A percentile compares a stretch with the other conserved stretches of the same genome.
These are phyloP conservation scores for Porodaedalea pini DNA, from an alignment of 1,284 basidiomycete genomes.

Conservation along the genomic window DNA sequence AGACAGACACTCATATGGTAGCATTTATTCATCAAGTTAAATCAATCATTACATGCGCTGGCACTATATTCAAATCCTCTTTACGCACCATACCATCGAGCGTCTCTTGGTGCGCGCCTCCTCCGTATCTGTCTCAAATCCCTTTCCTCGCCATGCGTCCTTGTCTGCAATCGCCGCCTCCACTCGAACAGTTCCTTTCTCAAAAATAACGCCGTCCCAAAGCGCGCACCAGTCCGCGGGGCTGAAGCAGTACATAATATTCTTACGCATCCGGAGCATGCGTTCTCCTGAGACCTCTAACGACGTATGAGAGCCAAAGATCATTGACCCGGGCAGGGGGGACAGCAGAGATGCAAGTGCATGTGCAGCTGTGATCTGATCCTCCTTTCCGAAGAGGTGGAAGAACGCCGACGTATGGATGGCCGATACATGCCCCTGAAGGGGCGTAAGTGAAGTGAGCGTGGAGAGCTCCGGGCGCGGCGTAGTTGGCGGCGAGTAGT, in stretches of 20 bases:
- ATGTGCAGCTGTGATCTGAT: constrained; percentile 39
- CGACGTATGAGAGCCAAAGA: constrained; percentile 35
- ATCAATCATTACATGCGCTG: no score
- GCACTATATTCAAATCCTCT: constrained; percentile 1
- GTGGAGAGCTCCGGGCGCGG: constrained; percentile 31
- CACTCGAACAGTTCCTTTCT: constrained; percentile 13
- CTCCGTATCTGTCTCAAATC: neutral
- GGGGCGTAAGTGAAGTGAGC: constrained; percentile 37
- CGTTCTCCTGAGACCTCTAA: constrained; percentile 27
- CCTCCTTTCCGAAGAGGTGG: constrained; percentile 46
- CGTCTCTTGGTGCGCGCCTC: neutral
- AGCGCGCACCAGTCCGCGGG: constrained; percentile 15
- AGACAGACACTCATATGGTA: no score
- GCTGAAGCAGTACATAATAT: constrained; percentile 8
- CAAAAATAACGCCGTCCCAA: constrained; percentile 16
- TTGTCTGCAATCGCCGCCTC: constrained; percentile 12
- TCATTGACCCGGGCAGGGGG: constrained; percentile 35
- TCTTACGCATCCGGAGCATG: constrained; percentile 2
- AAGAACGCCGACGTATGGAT: constrained; percentile 49
- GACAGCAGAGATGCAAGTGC: constrained; percentile 39
- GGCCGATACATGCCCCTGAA: constrained; percentile 42
- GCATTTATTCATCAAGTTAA: no score
- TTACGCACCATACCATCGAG: constrained; percentile 17
- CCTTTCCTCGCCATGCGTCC: neutral
- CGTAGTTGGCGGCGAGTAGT: constrained; percentile 25